Evolutionary conservation across 495 filamentous ascomycete genomes (phyloP), one percentile per base, ranked within the genome.

Genomic region (Cenococcum geophilum): DNA sequence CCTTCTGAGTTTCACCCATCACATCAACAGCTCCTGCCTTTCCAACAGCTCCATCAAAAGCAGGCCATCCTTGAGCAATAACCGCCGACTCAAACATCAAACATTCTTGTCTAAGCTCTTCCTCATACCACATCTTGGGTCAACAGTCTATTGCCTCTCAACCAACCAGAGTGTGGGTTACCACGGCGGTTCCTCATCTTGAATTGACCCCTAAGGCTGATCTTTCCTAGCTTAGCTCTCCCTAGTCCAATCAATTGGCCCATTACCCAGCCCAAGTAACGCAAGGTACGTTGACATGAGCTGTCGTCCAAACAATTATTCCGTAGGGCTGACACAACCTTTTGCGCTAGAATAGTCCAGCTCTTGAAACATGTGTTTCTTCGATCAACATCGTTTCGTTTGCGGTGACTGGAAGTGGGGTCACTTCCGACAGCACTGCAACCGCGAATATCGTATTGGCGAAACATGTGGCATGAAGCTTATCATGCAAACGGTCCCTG

Each of bases 401-500:
- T 98, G 93, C 77, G 86, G 86, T 70, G 92, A 93, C 80, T 97
- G 85, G 85, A 92, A 92, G 75, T 98, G 95, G 93, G 89, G 89
- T 67, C 86, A 85, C 74, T 97, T 97, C 81, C 85, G 89, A 63
- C 83, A 92, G 75, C 93, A 96, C 66, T 98, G 95, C 83, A 85
- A 88, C 73, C 88, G 87, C 76, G 93, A 98, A 70, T 96, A 97
- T 78, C 90, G 95, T 68, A 97, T 87, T 53, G 93, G 93, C 71
- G 93, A 98, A 81, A 97, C 93, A 45, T 98, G 93, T 76, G 93
- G 93, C 68, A 91, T 96, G 80, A 93, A 87, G 78, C 84, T 97
- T 71, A 86, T 96, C 72, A 83, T 83, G 77, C 73, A 85, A 76
- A 83, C 89, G 72, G 70, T 81, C 64, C 73, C 81, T 70, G 68